These are phyloP conservation scores for Talaromyces sp. DNA, from an alignment of 2,329 filamentous ascomycete genomes.

Conservation along the genomic window DNA sequence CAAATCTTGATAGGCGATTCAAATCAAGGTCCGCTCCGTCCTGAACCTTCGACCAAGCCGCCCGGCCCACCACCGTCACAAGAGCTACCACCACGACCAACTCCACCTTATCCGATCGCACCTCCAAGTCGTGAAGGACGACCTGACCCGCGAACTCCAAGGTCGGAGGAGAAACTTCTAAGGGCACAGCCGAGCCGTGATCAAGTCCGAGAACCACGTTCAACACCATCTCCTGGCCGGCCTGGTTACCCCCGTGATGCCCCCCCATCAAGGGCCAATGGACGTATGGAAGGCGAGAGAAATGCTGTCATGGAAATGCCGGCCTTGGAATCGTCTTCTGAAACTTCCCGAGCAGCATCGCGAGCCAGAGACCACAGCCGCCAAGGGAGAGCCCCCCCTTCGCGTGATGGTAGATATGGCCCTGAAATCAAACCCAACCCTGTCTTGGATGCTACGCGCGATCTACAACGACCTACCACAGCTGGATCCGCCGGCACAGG, in stretches of 20 bases:
- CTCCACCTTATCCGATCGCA: conserved; percentile 26
- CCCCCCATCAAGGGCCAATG: neutral
- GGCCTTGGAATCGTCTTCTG: conserved; percentile 9
- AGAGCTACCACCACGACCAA: conserved; percentile 17
- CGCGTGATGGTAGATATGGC: conserved; percentile 21
- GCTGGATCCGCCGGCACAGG: conserved; percentile 19
- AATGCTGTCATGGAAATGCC: conserved; percentile 10
- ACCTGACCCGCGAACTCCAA: conserved; percentile 24
- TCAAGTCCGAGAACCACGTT: conserved; percentile 26
- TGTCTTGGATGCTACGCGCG: conserved; percentile 14
- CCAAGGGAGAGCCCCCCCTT: conserved; percentile 21
- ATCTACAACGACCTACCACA: conserved; percentile 26
- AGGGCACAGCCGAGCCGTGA: conserved; percentile 35
- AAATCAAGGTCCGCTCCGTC: conserved; percentile 17
- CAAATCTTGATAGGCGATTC: conserved; percentile 63
- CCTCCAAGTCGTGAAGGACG: conserved; percentile 34
- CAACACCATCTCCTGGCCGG: conserved; percentile 21
- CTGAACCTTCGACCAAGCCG: conserved; percentile 19
- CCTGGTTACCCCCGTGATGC: conserved; percentile 6
- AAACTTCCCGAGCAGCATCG: conserved; percentile 12
- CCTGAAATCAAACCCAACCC: conserved; percentile 18
- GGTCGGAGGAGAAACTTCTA: conserved; percentile 32
- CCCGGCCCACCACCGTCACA: conserved; percentile 23
- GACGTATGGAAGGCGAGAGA: neutral
- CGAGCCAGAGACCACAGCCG: conserved; percentile 18